Evolutionary conservation across 1,139 yeast species (phyloP).

Genomic region (Taphrina wiesneri): DNA sequence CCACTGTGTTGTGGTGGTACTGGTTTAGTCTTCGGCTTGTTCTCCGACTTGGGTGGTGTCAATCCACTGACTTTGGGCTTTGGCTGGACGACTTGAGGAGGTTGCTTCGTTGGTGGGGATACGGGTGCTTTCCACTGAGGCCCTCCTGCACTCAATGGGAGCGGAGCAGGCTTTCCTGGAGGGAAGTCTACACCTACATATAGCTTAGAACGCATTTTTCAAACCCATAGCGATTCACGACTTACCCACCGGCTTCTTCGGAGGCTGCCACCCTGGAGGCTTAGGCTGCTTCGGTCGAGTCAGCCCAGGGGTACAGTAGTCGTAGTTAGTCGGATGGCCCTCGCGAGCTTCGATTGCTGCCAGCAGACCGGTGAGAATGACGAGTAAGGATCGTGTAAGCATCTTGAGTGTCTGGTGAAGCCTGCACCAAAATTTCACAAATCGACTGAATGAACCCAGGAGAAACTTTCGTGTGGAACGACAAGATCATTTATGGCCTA

Average conservation of each 20-base stretch:
- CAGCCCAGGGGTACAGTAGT: constrained; percentile 11
- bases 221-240: neutral
- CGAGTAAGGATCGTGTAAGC: neutral
- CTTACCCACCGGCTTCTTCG: neutral
- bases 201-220: neutral
- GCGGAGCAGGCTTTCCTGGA: neutral
- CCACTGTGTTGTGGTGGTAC: neutral
- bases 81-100: neutral
- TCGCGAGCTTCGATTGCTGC: constrained; percentile 8
- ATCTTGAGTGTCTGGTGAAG: neutral
- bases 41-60: neutral
- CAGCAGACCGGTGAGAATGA: neutral
- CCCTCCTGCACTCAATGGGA: neutral
- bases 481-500: neutral
- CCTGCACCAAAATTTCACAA: neutral
- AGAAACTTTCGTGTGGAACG: neutral
- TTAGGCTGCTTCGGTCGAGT: constrained; percentile 10
- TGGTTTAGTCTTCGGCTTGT: neutral
- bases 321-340: neutral
- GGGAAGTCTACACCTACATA: neutral
- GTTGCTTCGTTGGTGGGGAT: neutral
- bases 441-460: neutral
- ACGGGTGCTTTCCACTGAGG: neutral
- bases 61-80: neutral
- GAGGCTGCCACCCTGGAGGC: neutral